Evolutionary conservation across 345 rosid genomes (phyloP), one percentile per base, ranked within the genome.

Genomic region (Citrus hindsii): DNA sequence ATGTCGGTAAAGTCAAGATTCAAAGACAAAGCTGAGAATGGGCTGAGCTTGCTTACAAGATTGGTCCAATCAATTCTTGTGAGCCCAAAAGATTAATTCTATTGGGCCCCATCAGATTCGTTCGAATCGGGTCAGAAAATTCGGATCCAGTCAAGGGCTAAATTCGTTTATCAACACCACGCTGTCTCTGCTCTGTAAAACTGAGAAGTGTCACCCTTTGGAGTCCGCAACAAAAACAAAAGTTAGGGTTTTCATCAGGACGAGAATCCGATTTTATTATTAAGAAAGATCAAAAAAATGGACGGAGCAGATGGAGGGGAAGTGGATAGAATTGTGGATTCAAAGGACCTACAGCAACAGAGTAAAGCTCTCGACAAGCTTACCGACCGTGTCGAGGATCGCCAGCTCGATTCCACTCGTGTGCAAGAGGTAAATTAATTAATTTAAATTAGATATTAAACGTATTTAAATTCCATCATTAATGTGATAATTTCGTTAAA

Each of bases 281-380:
- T 13, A 13, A 13, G 18, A 3, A 28, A 61, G 55, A n/a, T 22
- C 3, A 40, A 19, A 76, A 33, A 33, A 51, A 94, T 96, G 99
- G 99, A 92, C 78, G 93, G 85, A 14, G 87, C 82, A 42, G 97
- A 89, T 7, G 98, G 88, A 79, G 90, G 83, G 75, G 97, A 88
- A 16, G 84, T 82, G 13, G 97, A 90, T 67, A 83, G 88, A 68
- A 76, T 86, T 60, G 84, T 83, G 2, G 98, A 94, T 83, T 96
- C 98, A 4, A 96, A 96, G 87, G 99, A 96, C 67, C 79, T 96
- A 24, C 99, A 94, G 84, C 97, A 94, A 82, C 98, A 96, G 83
- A 96, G 95, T 94, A 96, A 96, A 84, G 98, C 98, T 27, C 83
- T 96, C 46, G 97, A 96, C 84, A 96, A 92, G 91, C 98, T 96